Evolutionary conservation across 345 rosid genomes (phyloP), one percentile per base, ranked within the genome.

Genomic region (Jatropha curcas): DNA sequence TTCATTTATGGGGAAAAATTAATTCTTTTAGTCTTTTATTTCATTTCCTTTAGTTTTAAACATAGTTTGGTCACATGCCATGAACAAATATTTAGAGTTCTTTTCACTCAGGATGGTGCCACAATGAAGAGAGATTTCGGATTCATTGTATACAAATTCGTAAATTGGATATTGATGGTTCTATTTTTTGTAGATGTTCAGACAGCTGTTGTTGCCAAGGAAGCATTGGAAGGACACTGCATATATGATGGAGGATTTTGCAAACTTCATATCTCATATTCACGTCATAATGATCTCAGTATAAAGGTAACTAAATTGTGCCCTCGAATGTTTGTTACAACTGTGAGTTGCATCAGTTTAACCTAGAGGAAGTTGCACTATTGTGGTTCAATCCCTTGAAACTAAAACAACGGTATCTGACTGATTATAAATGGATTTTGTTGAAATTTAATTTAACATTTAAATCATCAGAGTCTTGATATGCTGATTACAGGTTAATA

Each of bases 151-250:
- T 9, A 4, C 59, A 58, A 69, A 72, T 64, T 70, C 51, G n/a
- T n/a, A n/a, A n/a, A n/a, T n/a, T n/a, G 48, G n/a, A 59, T 67
- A 24, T 30, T 57, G 31, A 53, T 61, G 51, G 60, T 72, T 67
- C 59, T 28, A 11, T 77, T 19, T 60, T 12, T 33, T 82, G 84
- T 88, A 93, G 98, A 96, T 89, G 94, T 96, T 68, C 98, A 88
- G 81, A 96, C 92, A 7, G 99, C 92, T 74, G 84, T 96, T 71
- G 88, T 84, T 70, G 99, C 97, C 24, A 96, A 93, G 85, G 98
- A 92, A 80, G 95, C 99, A 61, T 79, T 96, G 86, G 98, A 96
- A 87, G 99, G 99, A 59, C 99, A 96, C 73, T 91, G 97, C 85
- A 93, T 96, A 34, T 93, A 96, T 70, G 97, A 91, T 77, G 98